phyloP scores from a whole-genome alignment of 2,329 filamentous ascomycete genomes.

The Apiospora sp. region DNA sequence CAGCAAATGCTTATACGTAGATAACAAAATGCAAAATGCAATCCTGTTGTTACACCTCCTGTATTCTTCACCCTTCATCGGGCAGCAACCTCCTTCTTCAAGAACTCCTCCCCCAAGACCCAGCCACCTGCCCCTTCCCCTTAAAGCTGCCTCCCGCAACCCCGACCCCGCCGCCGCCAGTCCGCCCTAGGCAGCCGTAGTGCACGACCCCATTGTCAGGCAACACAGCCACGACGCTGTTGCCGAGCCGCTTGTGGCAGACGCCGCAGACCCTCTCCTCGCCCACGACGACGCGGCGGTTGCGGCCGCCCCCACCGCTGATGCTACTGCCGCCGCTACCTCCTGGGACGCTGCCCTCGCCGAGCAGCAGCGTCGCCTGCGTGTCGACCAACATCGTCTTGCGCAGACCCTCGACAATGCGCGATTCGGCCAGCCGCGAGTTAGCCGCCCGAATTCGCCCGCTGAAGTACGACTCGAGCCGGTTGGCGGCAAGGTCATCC shows the following conservation, averaged over 20 bases:
- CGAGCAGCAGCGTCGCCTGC: conserved; percentile 77
- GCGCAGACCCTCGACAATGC: conserved; percentile 78
- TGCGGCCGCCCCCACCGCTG: conserved; percentile 56
- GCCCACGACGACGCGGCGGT: conserved; percentile 77
- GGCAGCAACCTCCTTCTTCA: background rate
- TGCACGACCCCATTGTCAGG: conserved; percentile 85
- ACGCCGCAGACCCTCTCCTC: conserved; percentile 92
- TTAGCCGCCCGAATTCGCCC: conserved; percentile 89
- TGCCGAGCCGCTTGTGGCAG: conserved; percentile 91
- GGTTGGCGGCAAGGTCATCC: conserved; percentile 75
- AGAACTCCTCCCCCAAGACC: conserved; percentile 39
- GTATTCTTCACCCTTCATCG: background rate
- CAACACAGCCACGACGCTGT: conserved; percentile 89
- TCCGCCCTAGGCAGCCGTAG: conserved; percentile 74
- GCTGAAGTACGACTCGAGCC: conserved; percentile 90
- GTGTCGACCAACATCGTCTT: conserved; percentile 81
- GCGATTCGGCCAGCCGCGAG: conserved; percentile 79
- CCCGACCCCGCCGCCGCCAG: conserved; percentile 42
- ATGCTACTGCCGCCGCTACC: conserved; percentile 46
- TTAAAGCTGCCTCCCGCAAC: conserved; percentile 45
- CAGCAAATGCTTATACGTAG: background rate
- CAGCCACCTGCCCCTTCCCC: conserved; percentile 36
- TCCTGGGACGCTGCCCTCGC: conserved; percentile 59
- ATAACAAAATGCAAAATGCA: background rate
- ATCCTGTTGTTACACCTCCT: background rate